Conservation (phyloP, 352 stramenopile genomes). For the Phytophthora colocasiae region DNA sequence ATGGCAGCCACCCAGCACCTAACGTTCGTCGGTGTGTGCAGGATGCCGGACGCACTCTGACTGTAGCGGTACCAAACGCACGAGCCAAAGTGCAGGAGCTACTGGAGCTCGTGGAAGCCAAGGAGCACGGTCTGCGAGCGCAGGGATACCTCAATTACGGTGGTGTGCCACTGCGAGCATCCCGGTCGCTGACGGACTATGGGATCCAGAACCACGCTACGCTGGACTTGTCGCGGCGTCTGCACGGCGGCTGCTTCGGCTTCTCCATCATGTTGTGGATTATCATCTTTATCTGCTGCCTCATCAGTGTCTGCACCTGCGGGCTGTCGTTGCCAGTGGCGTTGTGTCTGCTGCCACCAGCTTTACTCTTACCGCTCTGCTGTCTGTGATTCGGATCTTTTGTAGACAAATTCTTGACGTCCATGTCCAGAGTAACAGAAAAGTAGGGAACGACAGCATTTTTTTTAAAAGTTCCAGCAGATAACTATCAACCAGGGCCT, state of each 20-base stretch:
- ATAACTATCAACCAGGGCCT: neutral
- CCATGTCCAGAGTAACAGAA: neutral
- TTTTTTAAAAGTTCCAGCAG: slow-evolving; percentile 11
- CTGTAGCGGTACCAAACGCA: slow-evolving; percentile 37
- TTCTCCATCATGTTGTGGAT: slow-evolving; percentile 83
- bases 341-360: slow-evolving; percentile 62
- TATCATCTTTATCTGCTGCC: slow-evolving; percentile 76
- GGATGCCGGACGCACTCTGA: slow-evolving; percentile 51
- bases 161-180: slow-evolving; percentile 59
- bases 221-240: slow-evolving; percentile 49
- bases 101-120: slow-evolving; percentile 40
- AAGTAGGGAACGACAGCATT: no score
- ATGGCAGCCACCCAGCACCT: neutral
- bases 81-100: slow-evolving; percentile 50
- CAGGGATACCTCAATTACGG: slow-evolving; percentile 65
- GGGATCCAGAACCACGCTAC: slow-evolving; percentile 77
- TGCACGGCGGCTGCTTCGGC: slow-evolving; percentile 72
- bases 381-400: slow-evolving; percentile 48
- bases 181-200: slow-evolving; percentile 62
- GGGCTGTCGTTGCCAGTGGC: slow-evolving; percentile 69
- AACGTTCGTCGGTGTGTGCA: slow-evolving; percentile 19
- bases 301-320: slow-evolving; percentile 79
- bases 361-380: slow-evolving; percentile 70
- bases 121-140: slow-evolving; percentile 6
- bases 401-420: neutral